phyloP scores from a whole-genome alignment of 768 basidiomycete genomes.

The Kondoa malvinella region DNA sequence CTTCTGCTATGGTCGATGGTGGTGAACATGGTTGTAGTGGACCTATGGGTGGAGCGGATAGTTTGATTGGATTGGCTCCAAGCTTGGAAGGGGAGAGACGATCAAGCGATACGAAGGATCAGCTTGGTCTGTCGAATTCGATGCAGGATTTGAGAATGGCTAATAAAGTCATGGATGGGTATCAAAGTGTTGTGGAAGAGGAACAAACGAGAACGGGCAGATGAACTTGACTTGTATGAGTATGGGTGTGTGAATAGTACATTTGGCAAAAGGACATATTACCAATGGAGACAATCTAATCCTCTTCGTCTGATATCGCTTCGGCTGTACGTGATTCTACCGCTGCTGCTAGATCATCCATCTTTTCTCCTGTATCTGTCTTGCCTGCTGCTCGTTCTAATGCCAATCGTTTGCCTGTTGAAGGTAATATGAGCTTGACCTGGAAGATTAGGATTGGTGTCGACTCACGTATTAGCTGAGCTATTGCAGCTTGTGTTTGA shows the following conservation, averaged over 20 bases:
- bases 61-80: slow-evolving; percentile 48
- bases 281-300: not conserved
- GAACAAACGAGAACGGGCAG: no score
- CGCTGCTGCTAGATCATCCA: not conserved
- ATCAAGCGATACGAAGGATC: not conserved
- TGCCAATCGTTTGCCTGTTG: slow-evolving; percentile 13
- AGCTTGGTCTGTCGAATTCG: slow-evolving; percentile 15
- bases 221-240: no score
- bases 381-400: no score
- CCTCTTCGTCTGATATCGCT: slow-evolving; percentile 2
- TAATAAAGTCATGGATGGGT: not conserved
- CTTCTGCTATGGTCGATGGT: not conserved
- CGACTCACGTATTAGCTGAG: slow-evolving; percentile 81
- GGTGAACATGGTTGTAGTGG: slow-evolving; percentile 31
- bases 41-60: slow-evolving; percentile 48
- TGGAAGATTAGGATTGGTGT: no score
- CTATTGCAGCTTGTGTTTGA: slow-evolving; percentile 79
- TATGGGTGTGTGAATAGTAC: no score
- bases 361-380: slow-evolving; percentile 11
- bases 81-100: not conserved
- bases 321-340: not conserved
- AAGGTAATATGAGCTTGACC: not conserved
- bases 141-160: not conserved
- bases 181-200: no score
- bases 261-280: no score